Conservation (phyloP, 1,284 basidiomycete genomes). For the Rhodotorula sp. region DNA sequence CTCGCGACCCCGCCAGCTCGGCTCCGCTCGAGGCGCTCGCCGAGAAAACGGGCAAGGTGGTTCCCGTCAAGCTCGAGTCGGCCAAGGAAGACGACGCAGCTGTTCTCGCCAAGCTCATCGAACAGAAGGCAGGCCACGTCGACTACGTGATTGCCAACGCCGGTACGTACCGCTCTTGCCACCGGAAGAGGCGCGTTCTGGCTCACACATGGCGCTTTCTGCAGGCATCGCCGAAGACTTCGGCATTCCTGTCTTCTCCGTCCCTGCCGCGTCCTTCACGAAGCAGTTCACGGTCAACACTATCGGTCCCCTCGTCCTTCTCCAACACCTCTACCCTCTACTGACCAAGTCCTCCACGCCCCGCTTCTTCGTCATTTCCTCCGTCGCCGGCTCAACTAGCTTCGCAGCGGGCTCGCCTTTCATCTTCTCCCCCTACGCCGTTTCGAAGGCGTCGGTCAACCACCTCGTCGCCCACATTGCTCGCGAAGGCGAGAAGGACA, state of each 20-base stretch:
- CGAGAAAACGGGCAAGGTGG: constrained; percentile 8
- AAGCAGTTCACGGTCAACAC: constrained; percentile 13
- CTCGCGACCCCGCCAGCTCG: constrained; percentile 31
- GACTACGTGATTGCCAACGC: constrained; percentile 33
- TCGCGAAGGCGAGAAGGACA: not conserved
- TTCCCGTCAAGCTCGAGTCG: constrained; percentile 16
- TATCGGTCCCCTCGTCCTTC: constrained; percentile 12
- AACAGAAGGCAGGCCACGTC: constrained; percentile 10
- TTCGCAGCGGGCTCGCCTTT: too few species aligned
- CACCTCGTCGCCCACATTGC: not conserved
- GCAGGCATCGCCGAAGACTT: too few species aligned
- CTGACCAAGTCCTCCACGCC: constrained; percentile 1
- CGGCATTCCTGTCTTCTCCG: not conserved
- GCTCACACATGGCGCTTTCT: too few species aligned
- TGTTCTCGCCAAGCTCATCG: constrained; percentile 2
- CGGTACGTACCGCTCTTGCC: not conserved
- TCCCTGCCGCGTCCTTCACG: not conserved
- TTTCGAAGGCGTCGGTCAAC: constrained; percentile 9
- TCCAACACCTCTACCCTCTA: constrained; percentile 14
- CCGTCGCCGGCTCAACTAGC: not conserved
- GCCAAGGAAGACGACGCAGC: constrained; percentile 6
- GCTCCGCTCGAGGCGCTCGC: constrained; percentile 32
- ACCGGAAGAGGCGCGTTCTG: not conserved
- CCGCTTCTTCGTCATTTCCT: constrained; percentile 18
- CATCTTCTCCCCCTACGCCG: not conserved